Base-by-base conservation (phyloP, 1,284 basidiomycete genomes). In the Sphagnurus paluster region DNA sequence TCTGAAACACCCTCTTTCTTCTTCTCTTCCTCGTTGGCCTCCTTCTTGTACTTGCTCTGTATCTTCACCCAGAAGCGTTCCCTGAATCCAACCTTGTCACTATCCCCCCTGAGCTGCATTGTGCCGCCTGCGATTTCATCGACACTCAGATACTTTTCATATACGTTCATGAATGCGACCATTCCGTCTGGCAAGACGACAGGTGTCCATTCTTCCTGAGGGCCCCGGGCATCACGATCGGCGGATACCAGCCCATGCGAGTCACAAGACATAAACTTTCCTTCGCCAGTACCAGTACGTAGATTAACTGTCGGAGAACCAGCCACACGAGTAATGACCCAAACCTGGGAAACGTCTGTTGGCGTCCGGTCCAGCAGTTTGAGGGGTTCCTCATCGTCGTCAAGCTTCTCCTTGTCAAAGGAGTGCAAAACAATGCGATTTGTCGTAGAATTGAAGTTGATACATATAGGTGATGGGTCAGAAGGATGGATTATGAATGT, bases 51-150 rank as follows among this genome's bases (percentile, higher is more conserved):
- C 63, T 92, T 91, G 66, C 79, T 82, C 70, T 97, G 93, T 38
- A 96, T 86, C 69, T 93, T 93, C 45, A 95, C 80, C 78, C 82
- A 87, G 64, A 93, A 92, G 10, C 84, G 74, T 61, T 95, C 92
- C 32, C 74, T 72, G 55, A 91, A 91, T 4, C 88, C 91, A 13
- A 87, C 79, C 52, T 82, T 80, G 39, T 93, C 90, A 50, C 82
- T 86, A 60, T 96, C 93, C 10, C 86, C 90, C 42, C 93, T 75
- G 16, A 97, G 67, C 50, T 87, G 78, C 36, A 92, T 62, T 43
- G 79, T 65, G 1, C 90, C 90, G 14, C 90, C 91, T 10, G 90
- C 90, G 28, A 89, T 80, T 60, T 93, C 89, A 55, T 94, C 91
- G 19, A 93, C 70, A 41, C 80, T 67, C 33, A 94, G 74, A 62